Conservation (phyloP, 345 rosid genomes). For the Psidium friedrichsthalianum region DNA sequence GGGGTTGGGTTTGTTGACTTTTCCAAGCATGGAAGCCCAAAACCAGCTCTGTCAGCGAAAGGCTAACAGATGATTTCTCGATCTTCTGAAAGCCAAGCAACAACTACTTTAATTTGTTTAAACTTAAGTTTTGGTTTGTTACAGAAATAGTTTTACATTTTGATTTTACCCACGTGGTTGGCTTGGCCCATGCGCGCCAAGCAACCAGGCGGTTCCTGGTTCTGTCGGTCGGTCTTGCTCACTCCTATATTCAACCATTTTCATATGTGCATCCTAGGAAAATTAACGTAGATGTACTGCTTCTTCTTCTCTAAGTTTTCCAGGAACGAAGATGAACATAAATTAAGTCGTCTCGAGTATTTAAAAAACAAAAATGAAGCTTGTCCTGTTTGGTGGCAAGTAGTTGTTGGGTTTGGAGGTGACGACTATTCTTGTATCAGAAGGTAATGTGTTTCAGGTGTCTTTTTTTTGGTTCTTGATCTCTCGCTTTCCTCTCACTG, state of each 20-base stretch:
- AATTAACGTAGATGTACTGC: background rate
- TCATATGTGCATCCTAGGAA: background rate
- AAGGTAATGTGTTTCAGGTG: slow-evolving; percentile 1
- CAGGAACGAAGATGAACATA: background rate
- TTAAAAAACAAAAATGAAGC: background rate
- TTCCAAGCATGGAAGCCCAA: slow-evolving; percentile 7
- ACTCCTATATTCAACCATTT: background rate
- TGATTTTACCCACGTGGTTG: background rate
- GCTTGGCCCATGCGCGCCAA: background rate
- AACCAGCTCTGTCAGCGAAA: background rate
- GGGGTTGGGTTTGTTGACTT: background rate
- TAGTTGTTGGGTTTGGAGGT: slow-evolving; percentile 15
- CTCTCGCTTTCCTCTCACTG: slow-evolving; percentile 46
- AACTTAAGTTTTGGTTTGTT: background rate
- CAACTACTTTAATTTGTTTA: background rate
- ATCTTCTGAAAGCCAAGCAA: background rate
- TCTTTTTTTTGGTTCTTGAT: slow-evolving; percentile 1
- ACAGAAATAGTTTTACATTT: background rate
- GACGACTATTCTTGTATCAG: background rate
- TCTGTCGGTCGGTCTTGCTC: no score
- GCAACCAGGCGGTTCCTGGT: no score
- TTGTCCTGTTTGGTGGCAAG: slow-evolving; percentile 37
- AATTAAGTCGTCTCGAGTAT: background rate
- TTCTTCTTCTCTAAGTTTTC: background rate
- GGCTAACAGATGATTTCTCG: background rate